Evolutionary conservation across 495 filamentous ascomycete species (phyloP), one percentile per base, ranked within the genome.

Genomic region (Penicillium simplicissimum): DNA sequence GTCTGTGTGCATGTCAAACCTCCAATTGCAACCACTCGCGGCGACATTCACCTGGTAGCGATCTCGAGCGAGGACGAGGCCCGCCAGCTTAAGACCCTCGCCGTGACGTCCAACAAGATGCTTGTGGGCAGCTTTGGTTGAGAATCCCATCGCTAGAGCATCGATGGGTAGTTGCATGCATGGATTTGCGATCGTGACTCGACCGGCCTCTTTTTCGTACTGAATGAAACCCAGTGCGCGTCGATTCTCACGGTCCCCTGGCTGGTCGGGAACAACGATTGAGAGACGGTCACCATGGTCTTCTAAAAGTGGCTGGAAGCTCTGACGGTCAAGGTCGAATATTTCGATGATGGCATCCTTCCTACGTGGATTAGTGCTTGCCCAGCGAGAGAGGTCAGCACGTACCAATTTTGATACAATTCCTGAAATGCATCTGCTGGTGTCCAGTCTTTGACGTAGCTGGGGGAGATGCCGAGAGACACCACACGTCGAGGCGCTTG

Each of bases 61-160:
- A 4, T 67, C 19, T 31, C 65, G 63, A 38, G 58, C 52, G 61
- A 70, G 63, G 1, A 67, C 59, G 11, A 74, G 49, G 19, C 63
- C 57, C 21, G 71, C 69, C 13, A 74, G 35, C 21, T 74, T 74
- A 42, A 71, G 65, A 36, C 71, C 71, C 45, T 74, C 71, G 13
- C 71, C 67, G 38, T 71, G 64, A 19, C 28, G 57, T 14, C 69
- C 69, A 1, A 65, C 65, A 8, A 64, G 52, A 14, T 64, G 28
- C 3, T 48, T 14, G 19, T 48, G 25, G 19, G 19, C 45, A 3
- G 1, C 47, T 19, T 42, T 52, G 36, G 47, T 52, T 2, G 48
- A 37, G 57, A 52, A 51, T 28, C 56, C 56, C 11, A 49, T 37
- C 38, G 55, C 38, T 25, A 67, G 57, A 43, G 33, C 33, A 17